These are phyloP conservation scores for Steccherinum ochraceum DNA, from an alignment of 768 basidiomycete species.

Conservation along the genomic window DNA sequence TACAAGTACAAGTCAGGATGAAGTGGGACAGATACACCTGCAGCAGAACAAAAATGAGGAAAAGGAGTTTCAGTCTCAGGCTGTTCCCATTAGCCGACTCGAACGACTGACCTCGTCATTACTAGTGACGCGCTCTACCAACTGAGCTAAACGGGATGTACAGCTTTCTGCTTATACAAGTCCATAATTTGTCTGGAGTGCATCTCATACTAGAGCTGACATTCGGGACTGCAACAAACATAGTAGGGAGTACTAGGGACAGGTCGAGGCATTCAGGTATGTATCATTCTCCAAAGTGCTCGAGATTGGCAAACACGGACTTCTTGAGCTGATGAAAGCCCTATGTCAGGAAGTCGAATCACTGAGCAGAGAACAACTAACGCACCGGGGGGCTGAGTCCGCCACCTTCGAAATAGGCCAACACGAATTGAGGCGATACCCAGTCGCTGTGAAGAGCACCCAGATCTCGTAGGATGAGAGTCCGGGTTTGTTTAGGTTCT, in stretches of 20 bases:
- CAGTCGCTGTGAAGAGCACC: constrained; percentile 68
- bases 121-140: constrained; percentile 66
- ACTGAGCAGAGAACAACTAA: constrained; percentile 4
- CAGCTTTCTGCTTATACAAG: neutral
- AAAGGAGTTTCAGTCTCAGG: no score
- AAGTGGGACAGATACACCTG: no score
- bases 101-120: constrained; percentile 69
- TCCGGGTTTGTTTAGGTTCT: constrained; percentile 40
- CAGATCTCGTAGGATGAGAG: constrained; percentile 63
- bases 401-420: constrained; percentile 68
- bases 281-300: constrained; percentile 9
- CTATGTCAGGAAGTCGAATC: neutral
- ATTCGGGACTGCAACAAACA: neutral
- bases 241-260: neutral
- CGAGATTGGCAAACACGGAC: constrained; percentile 34
- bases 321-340: constrained; percentile 38
- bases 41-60: no score
- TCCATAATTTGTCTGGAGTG: neutral
- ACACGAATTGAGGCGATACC: constrained; percentile 66
- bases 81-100: constrained; percentile 39
- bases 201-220: neutral
- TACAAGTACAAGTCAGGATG: no score
- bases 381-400: constrained; percentile 69
- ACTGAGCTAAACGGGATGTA: constrained; percentile 29
- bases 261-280: no score